Conservation (phyloP, 2,329 filamentous ascomycete species). For the Pseudocercospora crystallina region DNA sequence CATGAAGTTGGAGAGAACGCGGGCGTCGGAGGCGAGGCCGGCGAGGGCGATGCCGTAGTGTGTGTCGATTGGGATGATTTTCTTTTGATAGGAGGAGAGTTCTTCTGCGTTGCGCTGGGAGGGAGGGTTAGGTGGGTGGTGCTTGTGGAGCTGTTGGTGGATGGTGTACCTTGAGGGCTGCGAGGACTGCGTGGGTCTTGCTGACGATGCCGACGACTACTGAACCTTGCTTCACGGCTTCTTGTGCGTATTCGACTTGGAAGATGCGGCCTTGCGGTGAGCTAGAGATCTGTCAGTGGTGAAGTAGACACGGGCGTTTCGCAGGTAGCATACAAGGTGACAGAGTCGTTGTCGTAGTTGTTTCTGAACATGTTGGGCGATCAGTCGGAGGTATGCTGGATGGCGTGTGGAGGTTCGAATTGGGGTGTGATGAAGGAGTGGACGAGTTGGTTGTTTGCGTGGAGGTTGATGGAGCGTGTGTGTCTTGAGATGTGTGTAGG, state of each 20-base stretch:
- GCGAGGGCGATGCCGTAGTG: constrained; percentile 95
- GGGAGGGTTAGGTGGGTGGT: constrained; percentile 10
- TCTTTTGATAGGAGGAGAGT: constrained; percentile 99
- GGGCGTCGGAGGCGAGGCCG: constrained; percentile 93
- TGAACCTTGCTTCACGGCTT: constrained; percentile 98
- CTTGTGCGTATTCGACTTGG: constrained; percentile 97
- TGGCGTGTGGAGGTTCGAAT: neutral
- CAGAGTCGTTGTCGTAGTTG: constrained; percentile 99
- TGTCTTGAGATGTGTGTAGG: constrained; percentile 1
- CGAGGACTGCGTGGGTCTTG: constrained; percentile 96
- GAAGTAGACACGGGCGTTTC: neutral
- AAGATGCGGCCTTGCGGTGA: constrained; percentile 99
- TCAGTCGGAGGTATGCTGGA: neutral
- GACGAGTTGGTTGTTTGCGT: neutral
- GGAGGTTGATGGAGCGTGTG: neutral
- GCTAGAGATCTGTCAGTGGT: constrained; percentile 50
- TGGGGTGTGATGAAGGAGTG: neutral
- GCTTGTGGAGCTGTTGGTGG: neutral
- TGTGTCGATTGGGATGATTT: constrained; percentile 94
- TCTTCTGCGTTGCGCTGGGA: constrained; percentile 93
- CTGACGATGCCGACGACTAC: constrained; percentile 95
- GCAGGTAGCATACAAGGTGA: constrained; percentile 78
- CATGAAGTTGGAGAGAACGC: constrained; percentile 99
- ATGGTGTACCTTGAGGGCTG: constrained; percentile 80
- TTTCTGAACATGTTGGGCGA: constrained; percentile 80